These are phyloP conservation scores for Abelmoschus esculentus DNA, from an alignment of 345 rosid genomes.

Conservation along the genomic window DNA sequence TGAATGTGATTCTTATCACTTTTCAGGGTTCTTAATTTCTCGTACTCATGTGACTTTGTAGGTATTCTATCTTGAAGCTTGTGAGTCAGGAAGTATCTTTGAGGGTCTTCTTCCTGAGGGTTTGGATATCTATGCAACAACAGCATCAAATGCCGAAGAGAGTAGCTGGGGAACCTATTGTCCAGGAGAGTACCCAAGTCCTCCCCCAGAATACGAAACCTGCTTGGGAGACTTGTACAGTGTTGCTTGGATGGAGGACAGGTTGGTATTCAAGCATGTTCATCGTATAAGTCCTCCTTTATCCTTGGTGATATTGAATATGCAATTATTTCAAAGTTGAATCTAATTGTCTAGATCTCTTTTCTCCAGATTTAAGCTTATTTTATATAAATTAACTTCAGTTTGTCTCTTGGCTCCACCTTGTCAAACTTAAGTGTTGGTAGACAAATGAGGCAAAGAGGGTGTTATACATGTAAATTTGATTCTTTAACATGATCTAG, in stretches of 20 bases:
- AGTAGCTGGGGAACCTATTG: conserved; percentile 99
- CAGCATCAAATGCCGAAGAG: conserved; percentile 89
- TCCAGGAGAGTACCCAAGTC: conserved; percentile 86
- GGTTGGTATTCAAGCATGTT: conserved; percentile 33
- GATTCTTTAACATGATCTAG: background rate
- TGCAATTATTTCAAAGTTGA: background rate
- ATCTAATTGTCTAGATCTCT: background rate
- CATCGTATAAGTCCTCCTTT: background rate
- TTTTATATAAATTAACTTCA: background rate
- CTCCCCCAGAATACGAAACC: conserved; percentile 89
- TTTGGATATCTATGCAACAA: conserved; percentile 88
- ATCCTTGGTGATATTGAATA: background rate
- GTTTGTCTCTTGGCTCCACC: background rate
- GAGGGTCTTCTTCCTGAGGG: conserved; percentile 94
- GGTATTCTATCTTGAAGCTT: conserved; percentile 99
- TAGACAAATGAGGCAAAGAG: background rate
- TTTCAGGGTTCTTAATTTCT: background rate
- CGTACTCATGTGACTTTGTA: conserved; percentile 21
- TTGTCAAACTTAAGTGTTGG: background rate
- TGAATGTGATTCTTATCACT: background rate
- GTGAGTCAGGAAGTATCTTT: conserved; percentile 98
- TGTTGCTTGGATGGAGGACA: conserved; percentile 98
- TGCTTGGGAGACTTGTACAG: conserved; percentile 98
- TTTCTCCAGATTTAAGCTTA: background rate
- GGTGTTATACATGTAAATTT: background rate